Evolutionary conservation across 179 eudicot genomes (phyloP), one percentile per base, ranked within the genome.

Genomic region (Silene coronaria): DNA sequence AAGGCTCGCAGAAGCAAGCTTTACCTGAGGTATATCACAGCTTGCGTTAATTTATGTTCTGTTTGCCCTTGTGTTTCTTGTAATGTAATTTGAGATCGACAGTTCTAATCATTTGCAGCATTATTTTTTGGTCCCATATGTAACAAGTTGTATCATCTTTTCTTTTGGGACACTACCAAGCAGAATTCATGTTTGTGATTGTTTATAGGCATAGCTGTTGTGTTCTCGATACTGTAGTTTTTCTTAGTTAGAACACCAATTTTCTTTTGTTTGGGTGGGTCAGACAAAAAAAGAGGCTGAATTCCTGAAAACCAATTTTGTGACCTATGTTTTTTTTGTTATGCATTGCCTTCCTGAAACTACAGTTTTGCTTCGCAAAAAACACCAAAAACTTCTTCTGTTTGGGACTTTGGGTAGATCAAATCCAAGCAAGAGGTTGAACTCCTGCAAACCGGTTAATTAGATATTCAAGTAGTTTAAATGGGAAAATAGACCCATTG

Each of bases 21-120:
- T 55, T 83, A 75, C 88, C 86, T 16, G 86, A 84, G 96, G 97
- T 92, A 73, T 77, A 45, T 77, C 70, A 17, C 63, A 71, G 30
- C 38, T 70, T 34, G 74, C 75, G 48, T 71, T 70, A 12, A 22
- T 67, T 46, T 64, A 57, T 79, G 26, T 55, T 73, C 17, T 38
- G 17, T 3, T 22, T 76, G 19, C 46, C 5, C 22, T 68, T 21
- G 60, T 27, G 3, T 11, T 51, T 51, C 58, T 51, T 51, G 14
- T 28, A 5, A 9, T 12, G 36, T 27, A 3, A 16, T 51, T 14
- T 51, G 58, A 2, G 46, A 28, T 65, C 6, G 45, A 11, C 38
- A 13, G 19, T 5, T 14, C 12, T 28, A 63, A 60, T 21, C 5
- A 10, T 24, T 27, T 63, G 16, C 19, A 65, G 32, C 30, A 51